phyloP scores from a whole-genome alignment of 2,329 filamentous ascomycete species.

The Verticillium klebahnii region DNA sequence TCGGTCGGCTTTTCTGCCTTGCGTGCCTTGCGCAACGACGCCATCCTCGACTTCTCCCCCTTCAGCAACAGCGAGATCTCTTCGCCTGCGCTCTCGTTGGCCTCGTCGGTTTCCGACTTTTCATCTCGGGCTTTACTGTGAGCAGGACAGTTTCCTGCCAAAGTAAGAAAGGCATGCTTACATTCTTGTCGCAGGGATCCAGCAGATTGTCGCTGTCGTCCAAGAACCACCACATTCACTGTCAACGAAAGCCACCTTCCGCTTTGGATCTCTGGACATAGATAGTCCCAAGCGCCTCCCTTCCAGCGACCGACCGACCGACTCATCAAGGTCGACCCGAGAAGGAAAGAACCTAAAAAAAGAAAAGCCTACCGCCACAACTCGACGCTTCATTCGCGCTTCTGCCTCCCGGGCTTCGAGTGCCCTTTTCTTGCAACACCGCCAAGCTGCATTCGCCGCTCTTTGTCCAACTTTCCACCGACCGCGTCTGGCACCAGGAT shows the following conservation, averaged over 20 bases:
- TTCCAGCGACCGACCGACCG: background rate
- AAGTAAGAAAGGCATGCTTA: background rate
- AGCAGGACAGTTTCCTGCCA: background rate
- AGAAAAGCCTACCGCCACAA: background rate
- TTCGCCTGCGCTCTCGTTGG: background rate
- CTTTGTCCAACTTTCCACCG: conserved; percentile 54
- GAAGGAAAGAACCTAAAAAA: background rate
- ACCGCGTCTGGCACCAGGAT: conserved; percentile 30
- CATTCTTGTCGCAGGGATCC: background rate
- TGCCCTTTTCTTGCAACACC: conserved; percentile 21
- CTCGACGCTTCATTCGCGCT: background rate
- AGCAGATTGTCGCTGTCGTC: background rate
- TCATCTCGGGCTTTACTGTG: background rate
- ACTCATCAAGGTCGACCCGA: background rate
- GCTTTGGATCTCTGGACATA: background rate
- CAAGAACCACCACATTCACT: background rate
- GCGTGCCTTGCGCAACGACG: background rate
- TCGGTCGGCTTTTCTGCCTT: conserved; percentile 12
- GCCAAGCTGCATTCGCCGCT: conserved; percentile 70
- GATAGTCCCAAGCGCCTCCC: background rate
- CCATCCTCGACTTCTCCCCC: background rate
- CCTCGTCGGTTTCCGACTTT: background rate
- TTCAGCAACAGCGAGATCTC: background rate
- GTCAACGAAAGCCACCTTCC: background rate
- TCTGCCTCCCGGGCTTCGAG: background rate